Base-by-base conservation (phyloP, 108 stramenopile genomes). In the Cyclotella choctawhatcheeana region DNA sequence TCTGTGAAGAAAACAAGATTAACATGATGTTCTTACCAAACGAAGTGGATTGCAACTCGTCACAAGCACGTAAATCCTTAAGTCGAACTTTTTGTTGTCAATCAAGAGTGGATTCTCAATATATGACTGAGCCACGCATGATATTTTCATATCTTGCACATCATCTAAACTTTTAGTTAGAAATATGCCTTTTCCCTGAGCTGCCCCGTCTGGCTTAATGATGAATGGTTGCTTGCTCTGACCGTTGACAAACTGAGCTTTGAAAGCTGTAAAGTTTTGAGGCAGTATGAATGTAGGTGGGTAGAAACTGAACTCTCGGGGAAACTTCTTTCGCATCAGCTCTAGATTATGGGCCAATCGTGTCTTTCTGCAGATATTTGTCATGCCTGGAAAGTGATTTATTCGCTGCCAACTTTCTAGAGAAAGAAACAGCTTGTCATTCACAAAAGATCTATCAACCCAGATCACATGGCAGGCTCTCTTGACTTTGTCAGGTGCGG, bases 381-480 rank as follows among this genome's bases (percentile, higher is more conserved):
- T 67, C 95, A 96, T 96, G 0, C 93, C 95, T 27, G 92, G 89
- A 48, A 96, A 96, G 74, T 96, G 95, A 58, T 96, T 96, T 31
- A 82, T 58, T 54, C 78, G 60, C 53, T 93, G 92, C 92, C 92
- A 93, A 21, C 86, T 83, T 70, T 73, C 65, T 0, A 91, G 65
- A 6, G 67, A 56, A n/a, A 82, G 62, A 31, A 88, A 81, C 53
- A 58, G 55, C 44, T 88, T 85, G 52, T 92, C 91, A 37, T 79
- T 67, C 43, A 89, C 86, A 26, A 74, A 75, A 16, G 88, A 66
- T 20, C 82, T 61, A 66, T 93, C 92, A 17, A 93, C 68, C 92
- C 92, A 93, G 51, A 88, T 84, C 0, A 89, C 72, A 61, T 90
- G 87, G 62, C 88, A 88, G 45, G 58, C 51, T 53, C 73, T 55